Base-by-base conservation (phyloP, 495 filamentous ascomycete genomes). In the Hyaloscypha bicolor region DNA sequence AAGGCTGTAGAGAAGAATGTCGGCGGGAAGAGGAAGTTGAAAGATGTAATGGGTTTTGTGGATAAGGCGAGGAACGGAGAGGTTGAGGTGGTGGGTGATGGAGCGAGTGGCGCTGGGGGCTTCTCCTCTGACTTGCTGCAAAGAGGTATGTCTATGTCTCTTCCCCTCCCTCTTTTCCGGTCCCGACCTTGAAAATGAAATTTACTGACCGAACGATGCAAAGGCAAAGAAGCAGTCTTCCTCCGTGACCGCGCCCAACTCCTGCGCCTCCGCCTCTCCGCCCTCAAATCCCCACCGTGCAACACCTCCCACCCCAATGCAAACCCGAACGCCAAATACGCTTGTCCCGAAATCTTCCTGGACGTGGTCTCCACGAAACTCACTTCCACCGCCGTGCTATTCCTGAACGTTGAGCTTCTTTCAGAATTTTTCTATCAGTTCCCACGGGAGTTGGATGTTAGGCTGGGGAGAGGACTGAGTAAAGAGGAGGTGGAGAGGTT, bases 341-440 rank as follows among this genome's bases (percentile, higher is more conserved):
- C 93, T 80, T 99, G 95, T 76, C 95, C 95, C 0, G 95, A 99
- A 77, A 85, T 98, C 65, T 98, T 99, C 83, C 87, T 99, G 32
- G 95, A 99, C 75, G 92, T 96, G 11, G 95, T 97, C 12, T 93
- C 95, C 33, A 91, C 96, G 73, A 97, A 98, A 79, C 88, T 99
- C 63, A 93, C 93, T 19, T 88, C 91, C 4, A 98, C 94, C 0
- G 94, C 95, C 12, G 96, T 98, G 11, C 86, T 99, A 0, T 99
- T 99, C 83, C 86, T 99, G 11, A 97, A 99, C 71, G 96, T 97
- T 42, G 95, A 99, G 80, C 85, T 99, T 31, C 85, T 99, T 51
- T 93, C 91, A 5, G 96, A 98, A 74, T 99, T 98, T 73, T 97
- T 97, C 80, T 94, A 96, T 75, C 90, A 94, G 74, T 99, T 99